Percentiles rank a stretch among this genome's conserved stretches.
Conservation (phyloP, 805 yeast species). For the Wickerhamiella parazyma region DNA sequence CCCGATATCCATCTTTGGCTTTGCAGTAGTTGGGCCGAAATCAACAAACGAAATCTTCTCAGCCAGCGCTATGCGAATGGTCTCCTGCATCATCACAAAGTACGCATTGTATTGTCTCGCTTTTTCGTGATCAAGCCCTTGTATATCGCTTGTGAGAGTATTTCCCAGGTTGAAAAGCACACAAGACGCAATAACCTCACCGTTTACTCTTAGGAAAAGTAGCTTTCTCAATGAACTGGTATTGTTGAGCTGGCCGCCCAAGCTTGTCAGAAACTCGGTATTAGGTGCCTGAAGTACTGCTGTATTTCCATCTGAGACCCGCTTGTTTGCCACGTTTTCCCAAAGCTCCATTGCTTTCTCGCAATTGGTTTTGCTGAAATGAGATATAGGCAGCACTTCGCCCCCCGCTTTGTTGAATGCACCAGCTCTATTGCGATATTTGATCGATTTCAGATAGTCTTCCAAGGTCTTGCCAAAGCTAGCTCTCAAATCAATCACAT, state of each 20-base stretch:
- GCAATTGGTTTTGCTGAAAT: conserved; percentile 27
- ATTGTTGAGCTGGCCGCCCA: conserved; percentile 24
- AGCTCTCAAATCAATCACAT: conserved; percentile 31
- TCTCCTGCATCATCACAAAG: conserved; percentile 36
- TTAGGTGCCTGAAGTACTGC: conserved; percentile 29
- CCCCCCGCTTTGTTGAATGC: conserved; percentile 28
- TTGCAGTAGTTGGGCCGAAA: conserved; percentile 35
- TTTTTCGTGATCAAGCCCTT: conserved; percentile 31
- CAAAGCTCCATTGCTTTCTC: conserved; percentile 26
- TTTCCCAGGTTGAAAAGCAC: conserved; percentile 32
- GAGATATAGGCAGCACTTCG: conserved; percentile 25
- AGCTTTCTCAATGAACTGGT: conserved; percentile 24
- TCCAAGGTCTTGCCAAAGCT: conserved; percentile 23
- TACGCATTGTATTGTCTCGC: conserved; percentile 31
- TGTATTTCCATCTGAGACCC: conserved; percentile 29
- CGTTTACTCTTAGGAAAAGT: conserved; percentile 29
- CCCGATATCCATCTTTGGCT: conserved; percentile 33
- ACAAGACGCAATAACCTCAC: conserved; percentile 30
- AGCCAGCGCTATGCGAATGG: conserved; percentile 30
- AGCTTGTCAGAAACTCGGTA: conserved; percentile 22
- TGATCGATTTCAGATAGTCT: conserved; percentile 31
- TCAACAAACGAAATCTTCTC: conserved; percentile 31
- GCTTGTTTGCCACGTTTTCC: conserved; percentile 30
- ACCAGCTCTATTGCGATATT: conserved; percentile 30
- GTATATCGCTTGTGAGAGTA: conserved; percentile 34